A percentile compares a stretch with the other conserved stretches of the same genome.
phyloP scores from a whole-genome alignment of 192 early-diverging fungal species.

The Umbelopsis sp. region DNA sequence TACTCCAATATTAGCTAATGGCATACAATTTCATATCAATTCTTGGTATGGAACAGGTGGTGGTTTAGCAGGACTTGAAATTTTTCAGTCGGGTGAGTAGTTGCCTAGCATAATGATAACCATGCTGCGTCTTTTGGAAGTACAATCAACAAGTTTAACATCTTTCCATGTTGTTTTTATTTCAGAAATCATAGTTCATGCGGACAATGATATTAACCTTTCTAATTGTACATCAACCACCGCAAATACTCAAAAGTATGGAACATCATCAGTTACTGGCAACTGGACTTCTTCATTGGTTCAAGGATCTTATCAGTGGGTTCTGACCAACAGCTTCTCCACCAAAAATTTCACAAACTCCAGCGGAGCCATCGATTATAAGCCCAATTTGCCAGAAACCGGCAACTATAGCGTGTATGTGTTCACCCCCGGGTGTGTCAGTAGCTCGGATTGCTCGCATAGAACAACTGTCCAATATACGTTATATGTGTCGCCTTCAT shows the following conservation, averaged over 20 bases:
- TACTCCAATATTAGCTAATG: conserved; percentile 43
- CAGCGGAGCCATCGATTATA: conserved; percentile 26
- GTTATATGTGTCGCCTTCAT: conserved; percentile 17
- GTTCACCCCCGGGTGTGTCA: conserved; percentile 35
- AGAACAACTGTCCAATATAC: conserved; percentile 32
- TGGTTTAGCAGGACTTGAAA: conserved; percentile 27
- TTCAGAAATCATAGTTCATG: conserved; percentile 6
- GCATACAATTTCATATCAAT: conserved; percentile 52
- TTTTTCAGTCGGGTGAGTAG: conserved; percentile 36
- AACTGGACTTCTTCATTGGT: conserved; percentile 23
- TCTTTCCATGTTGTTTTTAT: no score
- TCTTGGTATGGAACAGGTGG: conserved; percentile 37
- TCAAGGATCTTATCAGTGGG: conserved; percentile 30
- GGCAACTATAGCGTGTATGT: conserved; percentile 34
- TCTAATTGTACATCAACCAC: neutral
- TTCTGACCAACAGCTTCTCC: conserved; percentile 19
- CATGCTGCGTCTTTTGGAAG: no score
- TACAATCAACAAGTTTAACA: neutral
- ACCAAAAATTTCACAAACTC: neutral
- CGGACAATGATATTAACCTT: neutral
- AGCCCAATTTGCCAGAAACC: conserved; percentile 31
- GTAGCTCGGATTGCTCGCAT: conserved; percentile 22
- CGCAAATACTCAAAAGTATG: neutral
- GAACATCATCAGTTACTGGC: conserved; percentile 14
- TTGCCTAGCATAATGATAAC: neutral